These are phyloP conservation scores for Ceratocystiopsis sp. DNA, from an alignment of 2,329 filamentous ascomycete species.

Conservation along the genomic window DNA sequence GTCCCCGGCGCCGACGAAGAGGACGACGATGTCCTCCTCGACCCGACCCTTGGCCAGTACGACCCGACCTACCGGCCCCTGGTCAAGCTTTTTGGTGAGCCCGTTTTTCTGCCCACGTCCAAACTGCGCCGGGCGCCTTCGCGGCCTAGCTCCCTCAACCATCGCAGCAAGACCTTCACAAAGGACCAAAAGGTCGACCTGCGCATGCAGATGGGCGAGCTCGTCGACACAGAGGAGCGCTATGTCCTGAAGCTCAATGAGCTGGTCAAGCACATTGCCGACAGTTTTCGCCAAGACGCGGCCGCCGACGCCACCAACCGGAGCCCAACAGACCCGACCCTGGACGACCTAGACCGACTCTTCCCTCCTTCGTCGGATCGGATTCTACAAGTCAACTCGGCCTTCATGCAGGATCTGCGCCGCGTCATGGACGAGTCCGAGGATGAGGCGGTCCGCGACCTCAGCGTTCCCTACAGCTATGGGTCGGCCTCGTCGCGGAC, in stretches of 20 bases:
- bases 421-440: constrained; percentile 69
- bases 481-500: constrained; percentile 12
- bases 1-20: constrained; percentile 17
- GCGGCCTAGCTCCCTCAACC: constrained; percentile 61
- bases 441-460: constrained; percentile 58
- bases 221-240: constrained; percentile 84
- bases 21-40: constrained; percentile 40
- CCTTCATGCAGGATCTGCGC: constrained; percentile 62
- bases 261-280: constrained; percentile 63
- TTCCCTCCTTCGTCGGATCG: constrained; percentile 68
- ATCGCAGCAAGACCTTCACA: constrained; percentile 55
- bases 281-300: constrained; percentile 44
- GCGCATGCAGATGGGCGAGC: constrained; percentile 73
- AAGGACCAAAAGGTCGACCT: constrained; percentile 70
- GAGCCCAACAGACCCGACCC: constrained; percentile 52
- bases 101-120: constrained; percentile 74
- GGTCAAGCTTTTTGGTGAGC: constrained; percentile 64
- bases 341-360: constrained; percentile 54
- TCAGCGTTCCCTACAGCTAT: constrained; percentile 36
- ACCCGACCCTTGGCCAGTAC: constrained; percentile 52
- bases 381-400: constrained; percentile 67
- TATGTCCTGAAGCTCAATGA: constrained; percentile 82
- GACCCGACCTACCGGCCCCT: constrained; percentile 54
- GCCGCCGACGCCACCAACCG: constrained; percentile 40
- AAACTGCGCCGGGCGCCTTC: constrained; percentile 74